These are phyloP conservation scores for Clarireedia sp. DNA, from an alignment of 2,329 filamentous ascomycete species.

Conservation along the genomic window DNA sequence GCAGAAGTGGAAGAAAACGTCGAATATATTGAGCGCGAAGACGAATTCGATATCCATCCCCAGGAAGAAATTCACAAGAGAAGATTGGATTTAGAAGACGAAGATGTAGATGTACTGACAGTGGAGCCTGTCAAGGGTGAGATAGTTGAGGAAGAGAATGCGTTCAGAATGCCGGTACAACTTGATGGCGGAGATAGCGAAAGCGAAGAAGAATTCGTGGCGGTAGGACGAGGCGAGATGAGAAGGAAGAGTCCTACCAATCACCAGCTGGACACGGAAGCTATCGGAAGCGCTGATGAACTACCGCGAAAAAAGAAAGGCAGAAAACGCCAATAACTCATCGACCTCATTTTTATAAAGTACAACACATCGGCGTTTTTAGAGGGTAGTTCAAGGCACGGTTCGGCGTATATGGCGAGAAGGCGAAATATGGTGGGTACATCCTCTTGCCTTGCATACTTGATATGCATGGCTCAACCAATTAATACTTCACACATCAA, in stretches of 20 bases:
- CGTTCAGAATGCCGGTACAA: constrained; percentile 90
- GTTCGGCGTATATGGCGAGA: constrained; percentile 1
- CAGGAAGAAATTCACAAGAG: constrained; percentile 91
- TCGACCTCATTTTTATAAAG: neutral
- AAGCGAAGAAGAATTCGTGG: constrained; percentile 80
- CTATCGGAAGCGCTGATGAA: constrained; percentile 34
- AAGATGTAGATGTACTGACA: constrained; percentile 83
- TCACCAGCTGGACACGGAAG: constrained; percentile 51
- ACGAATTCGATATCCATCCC: constrained; percentile 96
- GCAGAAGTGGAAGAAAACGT: constrained; percentile 97
- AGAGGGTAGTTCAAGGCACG: neutral
- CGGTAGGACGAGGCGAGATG: constrained; percentile 71
- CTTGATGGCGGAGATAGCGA: constrained; percentile 89
- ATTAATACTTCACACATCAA: constrained; percentile 11
- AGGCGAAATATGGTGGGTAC: neutral
- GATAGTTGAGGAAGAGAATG: constrained; percentile 45
- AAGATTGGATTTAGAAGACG: constrained; percentile 83
- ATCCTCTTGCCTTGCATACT: constrained; percentile 9
- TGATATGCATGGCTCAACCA: constrained; percentile 2
- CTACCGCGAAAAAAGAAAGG: constrained; percentile 17
- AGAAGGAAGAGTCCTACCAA: constrained; percentile 75
- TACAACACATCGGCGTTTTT: neutral
- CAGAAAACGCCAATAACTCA: constrained; percentile 15
- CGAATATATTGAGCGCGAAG: constrained; percentile 89
- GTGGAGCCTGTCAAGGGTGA: constrained; percentile 59